Evolutionary conservation across 2,329 filamentous ascomycete species (phyloP), one percentile per base, ranked within the genome.

Genomic region (Hortaea werneckii): DNA sequence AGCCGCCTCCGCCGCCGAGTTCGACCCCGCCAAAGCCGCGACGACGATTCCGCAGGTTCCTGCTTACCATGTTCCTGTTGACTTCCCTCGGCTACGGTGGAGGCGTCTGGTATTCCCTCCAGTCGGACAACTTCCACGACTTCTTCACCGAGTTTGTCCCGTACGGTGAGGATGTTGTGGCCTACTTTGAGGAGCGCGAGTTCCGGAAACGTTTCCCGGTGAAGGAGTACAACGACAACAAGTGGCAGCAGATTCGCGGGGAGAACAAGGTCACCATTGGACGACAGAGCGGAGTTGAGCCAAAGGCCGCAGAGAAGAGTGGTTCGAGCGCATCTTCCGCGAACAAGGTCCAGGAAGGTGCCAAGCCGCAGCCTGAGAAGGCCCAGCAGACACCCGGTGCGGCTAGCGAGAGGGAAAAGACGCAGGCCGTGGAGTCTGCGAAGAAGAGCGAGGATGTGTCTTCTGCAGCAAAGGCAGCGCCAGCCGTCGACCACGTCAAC

Each of bases 111-210:
- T 92, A 94, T 67, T 90, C 92, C 45, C 80, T 94, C 54, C 77
- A 92, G 67, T 94, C 84, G 62, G 92, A 98, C 73, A 95, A 87
- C 70, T 98, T 96, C 77, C 90, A 98, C 70, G 92, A 98, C 68
- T 92, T 95, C 74, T 98, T 98, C 71, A 96, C 89, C 59, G 89
- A 95, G 70, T 98, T 90, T 66, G 71, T 98, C 12, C 92, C 92
- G 20, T 95, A 85, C 56, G 92, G 89, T 59, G 92, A 98, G 70
- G 87, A 95, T 64, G 85, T 85, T 12, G 90, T 98, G 40, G 79
- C 94, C 27, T 96, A 94, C 70, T 82, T 98, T 43, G 92, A 98
- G 69, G 92, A 98, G 70, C 79, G 84, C 55, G 88, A 95, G 61
- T 95, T 95, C 72, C 80, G 84, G 63, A 88, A 84, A 68, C 82